Conservation (phyloP, 2,329 filamentous ascomycete genomes). For the Fusarium heterosporum region DNA sequence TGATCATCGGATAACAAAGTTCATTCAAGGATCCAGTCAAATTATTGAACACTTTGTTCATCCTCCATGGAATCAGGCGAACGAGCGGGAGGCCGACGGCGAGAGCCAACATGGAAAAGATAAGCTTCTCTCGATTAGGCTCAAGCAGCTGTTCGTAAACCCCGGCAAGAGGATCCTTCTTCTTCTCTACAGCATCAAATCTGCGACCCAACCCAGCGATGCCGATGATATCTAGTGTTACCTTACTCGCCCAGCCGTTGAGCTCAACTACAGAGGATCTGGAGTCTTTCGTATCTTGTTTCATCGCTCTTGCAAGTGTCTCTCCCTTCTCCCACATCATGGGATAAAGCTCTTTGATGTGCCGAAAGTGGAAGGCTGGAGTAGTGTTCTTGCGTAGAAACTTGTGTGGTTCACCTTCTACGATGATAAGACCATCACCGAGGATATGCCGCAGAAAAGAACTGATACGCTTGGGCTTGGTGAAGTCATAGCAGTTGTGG, state of each 20-base stretch:
- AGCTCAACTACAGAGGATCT: slow-evolving; percentile 50
- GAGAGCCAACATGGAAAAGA: slow-evolving; percentile 34
- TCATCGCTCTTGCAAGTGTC: slow-evolving; percentile 52
- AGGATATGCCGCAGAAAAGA: slow-evolving; percentile 64
- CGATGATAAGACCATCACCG: slow-evolving; percentile 69
- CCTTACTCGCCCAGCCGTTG: slow-evolving; percentile 62
- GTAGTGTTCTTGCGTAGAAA: slow-evolving; percentile 74
- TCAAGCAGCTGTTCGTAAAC: slow-evolving; percentile 59
- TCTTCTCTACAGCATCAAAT: slow-evolving; percentile 58
- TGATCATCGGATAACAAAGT: slow-evolving; percentile 48
- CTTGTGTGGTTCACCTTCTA: slow-evolving; percentile 79
- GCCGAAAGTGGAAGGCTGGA: slow-evolving; percentile 75
- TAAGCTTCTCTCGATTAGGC: slow-evolving; percentile 61
- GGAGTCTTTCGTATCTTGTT: slow-evolving; percentile 52
- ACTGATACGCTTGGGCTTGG: slow-evolving; percentile 61
- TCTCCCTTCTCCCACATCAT: slow-evolving; percentile 73
- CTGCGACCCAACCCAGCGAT: slow-evolving; percentile 67
- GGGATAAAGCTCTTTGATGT: slow-evolving; percentile 76
- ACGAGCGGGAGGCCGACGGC: slow-evolving; percentile 21
- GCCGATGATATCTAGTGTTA: slow-evolving; percentile 71
- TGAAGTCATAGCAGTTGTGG: slow-evolving; percentile 63
- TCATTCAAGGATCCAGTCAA: slow-evolving; percentile 26
- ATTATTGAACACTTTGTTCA: slow-evolving; percentile 33
- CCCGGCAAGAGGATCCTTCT: slow-evolving; percentile 56
- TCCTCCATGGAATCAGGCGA: slow-evolving; percentile 37